Percentiles rank a stretch among this genome's conserved stretches.
Conservation (phyloP, 768 basidiomycete genomes). For the Mycena pura region DNA sequence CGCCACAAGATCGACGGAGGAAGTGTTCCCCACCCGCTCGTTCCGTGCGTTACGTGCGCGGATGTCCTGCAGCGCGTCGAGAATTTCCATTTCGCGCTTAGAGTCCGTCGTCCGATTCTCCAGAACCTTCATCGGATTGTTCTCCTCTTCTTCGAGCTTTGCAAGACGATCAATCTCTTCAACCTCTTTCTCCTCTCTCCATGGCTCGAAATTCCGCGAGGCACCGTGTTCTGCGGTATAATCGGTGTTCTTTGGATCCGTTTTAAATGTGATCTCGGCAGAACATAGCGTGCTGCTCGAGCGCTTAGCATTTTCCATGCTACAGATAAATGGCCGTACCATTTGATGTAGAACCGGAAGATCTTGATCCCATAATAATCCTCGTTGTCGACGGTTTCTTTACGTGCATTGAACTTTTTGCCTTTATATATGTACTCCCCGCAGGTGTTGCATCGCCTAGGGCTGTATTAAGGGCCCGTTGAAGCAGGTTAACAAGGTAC, state of each 20-base stretch:
- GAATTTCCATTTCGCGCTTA: conserved; percentile 97
- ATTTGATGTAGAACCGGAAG: conserved; percentile 92
- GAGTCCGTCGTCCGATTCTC: conserved; percentile 93
- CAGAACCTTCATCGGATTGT: conserved; percentile 96
- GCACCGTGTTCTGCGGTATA: conserved; percentile 95
- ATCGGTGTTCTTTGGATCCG: conserved; percentile 97
- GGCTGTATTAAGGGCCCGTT: conserved; percentile 15
- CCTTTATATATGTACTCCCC: conserved; percentile 99
- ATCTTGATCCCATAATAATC: conserved; percentile 99
- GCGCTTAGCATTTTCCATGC: conserved; percentile 21
- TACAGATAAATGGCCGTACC: conserved; percentile 51
- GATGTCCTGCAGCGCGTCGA: conserved; percentile 95
- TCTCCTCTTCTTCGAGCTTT: conserved; percentile 89
- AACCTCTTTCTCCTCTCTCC: conserved; percentile 81
- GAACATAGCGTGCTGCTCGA: conserved; percentile 85
- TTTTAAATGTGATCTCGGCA: conserved; percentile 99
- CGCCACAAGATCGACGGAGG: conserved; percentile 66
- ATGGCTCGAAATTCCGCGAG: conserved; percentile 96
- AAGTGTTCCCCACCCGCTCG: conserved; percentile 81
- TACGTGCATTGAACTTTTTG: conserved; percentile 99
- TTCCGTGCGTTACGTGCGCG: conserved; percentile 86
- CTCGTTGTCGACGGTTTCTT: conserved; percentile 97
- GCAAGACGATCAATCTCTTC: conserved; percentile 87
- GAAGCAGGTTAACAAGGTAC: conserved; percentile 29
- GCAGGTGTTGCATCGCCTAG: conserved; percentile 91